Base-by-base conservation (phyloP, 768 basidiomycete species). In the Auriscalpium vulgare region DNA sequence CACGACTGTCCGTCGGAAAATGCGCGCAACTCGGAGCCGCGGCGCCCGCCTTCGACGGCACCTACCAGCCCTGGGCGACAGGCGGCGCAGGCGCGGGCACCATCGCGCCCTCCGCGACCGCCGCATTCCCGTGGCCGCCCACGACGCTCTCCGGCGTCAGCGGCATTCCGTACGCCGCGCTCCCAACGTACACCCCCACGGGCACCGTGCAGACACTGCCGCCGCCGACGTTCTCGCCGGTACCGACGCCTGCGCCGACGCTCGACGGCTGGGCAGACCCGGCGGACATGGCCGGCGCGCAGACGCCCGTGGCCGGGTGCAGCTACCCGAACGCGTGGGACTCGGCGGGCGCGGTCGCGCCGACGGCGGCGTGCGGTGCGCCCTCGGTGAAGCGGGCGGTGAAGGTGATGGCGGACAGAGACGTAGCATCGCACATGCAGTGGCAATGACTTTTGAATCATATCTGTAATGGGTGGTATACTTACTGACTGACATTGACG, bases 121-220 rank as follows among this genome's bases (percentile, higher is more conserved):
- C 67, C 13, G 80, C 79, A 63, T 59, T 66, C 56, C 74, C 74
- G 2, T 88, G 83, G 75, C 84, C 84, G 2, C 81, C 82, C 19
- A 60, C 77, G 3, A 72, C 75, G 4, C 69, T 87, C 54, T 75
- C 69, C 16, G 81, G 64, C 69, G 73, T 66, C 69, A 74, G 68
- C 14, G 68, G 65, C 1, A 64, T 2, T 17, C 7, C 68, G 34
- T 74, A 74, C 58, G 66, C 68, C 44, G 59, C 66, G 36, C 62
- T 78, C 35, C 84, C 85, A 8, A 82, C 82, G 37, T 88, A 87
- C 65, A 87, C 85, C 5, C 74, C 75, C 36, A 87, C 84, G 5
- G 81, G 77, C 13, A 62, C 79, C 3, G 69, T 83, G 47, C 72
- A 77, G 57, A 85, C 84, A 0, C 71, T 88, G 36, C 76, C 82